A percentile compares a stretch with the other conserved stretches of the same genome.
Evolutionary conservation across 1,284 basidiomycete genomes (phyloP).

Genomic region (Ceratobasidium sp.): DNA sequence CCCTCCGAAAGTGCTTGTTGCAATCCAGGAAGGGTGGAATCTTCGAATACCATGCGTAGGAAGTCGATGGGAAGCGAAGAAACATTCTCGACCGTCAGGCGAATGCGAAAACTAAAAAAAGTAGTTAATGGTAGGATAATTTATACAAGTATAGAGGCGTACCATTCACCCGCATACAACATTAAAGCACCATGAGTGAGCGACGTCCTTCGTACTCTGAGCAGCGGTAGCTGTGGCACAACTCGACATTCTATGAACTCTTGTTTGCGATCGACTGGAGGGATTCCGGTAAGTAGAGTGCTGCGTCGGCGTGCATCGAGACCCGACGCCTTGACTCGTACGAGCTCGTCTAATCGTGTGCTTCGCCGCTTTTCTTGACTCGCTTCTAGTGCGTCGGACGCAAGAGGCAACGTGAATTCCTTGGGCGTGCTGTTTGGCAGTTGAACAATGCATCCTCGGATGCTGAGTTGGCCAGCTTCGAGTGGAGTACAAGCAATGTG

Average conservation of each 20-base stretch:
- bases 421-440: slow-evolving; percentile 78
- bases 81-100: slow-evolving; percentile 89
- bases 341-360: slow-evolving; percentile 72
- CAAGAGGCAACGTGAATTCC: slow-evolving; percentile 82
- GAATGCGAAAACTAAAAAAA: slow-evolving; percentile 75
- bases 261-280: slow-evolving; percentile 53
- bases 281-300: slow-evolving; percentile 44
- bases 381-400: slow-evolving; percentile 79
- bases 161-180: slow-evolving; percentile 94
- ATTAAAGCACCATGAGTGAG: slow-evolving; percentile 91
- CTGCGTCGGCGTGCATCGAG: slow-evolving; percentile 69
- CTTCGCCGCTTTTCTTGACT: slow-evolving; percentile 69
- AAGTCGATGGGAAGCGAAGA: slow-evolving; percentile 87
- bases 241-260: slow-evolving; percentile 81
- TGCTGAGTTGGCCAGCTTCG: slow-evolving; percentile 73
- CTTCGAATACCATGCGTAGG: slow-evolving; percentile 85
- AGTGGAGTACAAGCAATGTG: slow-evolving; percentile 77
- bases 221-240: slow-evolving; percentile 85
- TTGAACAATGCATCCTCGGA: slow-evolving; percentile 84
- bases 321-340: slow-evolving; percentile 77
- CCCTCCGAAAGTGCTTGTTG: slow-evolving; percentile 83
- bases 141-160: slow-evolving; percentile 53
- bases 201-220: slow-evolving; percentile 86
- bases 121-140: slow-evolving; percentile 45
- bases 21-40: slow-evolving; percentile 84